Evolutionary conservation across 768 basidiomycete species (phyloP).

Genomic region (Trametes meyenii): DNA sequence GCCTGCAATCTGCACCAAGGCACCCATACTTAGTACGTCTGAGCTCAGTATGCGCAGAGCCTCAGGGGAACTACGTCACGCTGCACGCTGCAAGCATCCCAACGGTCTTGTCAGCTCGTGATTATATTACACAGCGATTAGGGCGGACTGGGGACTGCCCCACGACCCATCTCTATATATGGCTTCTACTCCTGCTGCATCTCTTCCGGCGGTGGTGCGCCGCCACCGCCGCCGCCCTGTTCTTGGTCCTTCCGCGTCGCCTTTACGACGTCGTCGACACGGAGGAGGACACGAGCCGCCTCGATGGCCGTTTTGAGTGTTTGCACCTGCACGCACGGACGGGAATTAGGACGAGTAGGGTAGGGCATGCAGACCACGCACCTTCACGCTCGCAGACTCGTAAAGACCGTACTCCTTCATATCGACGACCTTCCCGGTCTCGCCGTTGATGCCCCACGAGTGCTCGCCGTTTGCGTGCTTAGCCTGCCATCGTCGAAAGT

Average conservation of each 20-base stretch:
- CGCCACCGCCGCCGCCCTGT: conserved; percentile 44
- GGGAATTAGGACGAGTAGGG: neutral
- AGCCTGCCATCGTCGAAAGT: conserved; percentile 53
- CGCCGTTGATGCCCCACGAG: conserved; percentile 94
- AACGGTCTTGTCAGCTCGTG: neutral
- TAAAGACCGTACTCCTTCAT: conserved; percentile 95
- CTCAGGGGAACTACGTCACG: no score
- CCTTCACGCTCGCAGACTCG: conserved; percentile 94
- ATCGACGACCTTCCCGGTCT: conserved; percentile 93
- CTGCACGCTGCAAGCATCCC: no score
- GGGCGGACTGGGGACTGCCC: conserved; percentile 15
- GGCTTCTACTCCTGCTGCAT: conserved; percentile 38
- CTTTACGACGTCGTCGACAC: conserved; percentile 94
- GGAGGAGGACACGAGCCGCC: conserved; percentile 88
- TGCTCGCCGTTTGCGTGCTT: conserved; percentile 92
- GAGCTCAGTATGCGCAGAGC: no score
- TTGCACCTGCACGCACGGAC: conserved; percentile 62
- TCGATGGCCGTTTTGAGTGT: conserved; percentile 97
- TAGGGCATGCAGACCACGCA: neutral
- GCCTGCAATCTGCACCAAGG: no score
- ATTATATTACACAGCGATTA: conserved; percentile 21
- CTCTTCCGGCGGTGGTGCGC: conserved; percentile 57
- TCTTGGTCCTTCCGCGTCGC: conserved; percentile 78
- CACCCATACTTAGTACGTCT: no score
- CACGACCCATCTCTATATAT: neutral